phyloP scores from a whole-genome alignment of 1,284 basidiomycete genomes.

The Cryptococcus sp. region DNA sequence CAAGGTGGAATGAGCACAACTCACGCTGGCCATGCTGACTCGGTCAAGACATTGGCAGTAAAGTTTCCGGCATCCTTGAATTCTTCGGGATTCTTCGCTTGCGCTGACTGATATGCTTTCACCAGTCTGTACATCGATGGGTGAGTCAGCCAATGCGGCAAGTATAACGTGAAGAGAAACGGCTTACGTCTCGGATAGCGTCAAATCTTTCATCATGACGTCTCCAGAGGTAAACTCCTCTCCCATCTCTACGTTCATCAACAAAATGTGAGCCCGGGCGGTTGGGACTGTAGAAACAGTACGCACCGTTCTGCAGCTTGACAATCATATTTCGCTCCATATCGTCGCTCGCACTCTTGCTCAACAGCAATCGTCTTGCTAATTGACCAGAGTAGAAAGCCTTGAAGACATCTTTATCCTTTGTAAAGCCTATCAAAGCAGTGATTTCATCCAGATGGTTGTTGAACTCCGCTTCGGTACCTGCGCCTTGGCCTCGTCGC shows the following conservation, averaged over 20 bases:
- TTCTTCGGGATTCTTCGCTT: slow-evolving; percentile 46
- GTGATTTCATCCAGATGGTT: slow-evolving; percentile 73
- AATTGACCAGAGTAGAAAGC: slow-evolving; percentile 90
- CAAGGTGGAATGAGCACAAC: slow-evolving; percentile 13
- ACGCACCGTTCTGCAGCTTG: slow-evolving; percentile 80
- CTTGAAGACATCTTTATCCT: slow-evolving; percentile 88
- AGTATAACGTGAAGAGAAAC: neutral
- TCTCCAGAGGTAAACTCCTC: slow-evolving; percentile 55
- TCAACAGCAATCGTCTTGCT: slow-evolving; percentile 83
- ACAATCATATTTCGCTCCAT: slow-evolving; percentile 86
- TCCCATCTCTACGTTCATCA: slow-evolving; percentile 44
- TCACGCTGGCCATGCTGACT: slow-evolving; percentile 61
- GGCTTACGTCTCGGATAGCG: slow-evolving; percentile 50
- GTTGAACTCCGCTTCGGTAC: slow-evolving; percentile 71
- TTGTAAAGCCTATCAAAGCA: slow-evolving; percentile 79
- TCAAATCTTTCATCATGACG: slow-evolving; percentile 55
- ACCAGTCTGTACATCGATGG: slow-evolving; percentile 44
- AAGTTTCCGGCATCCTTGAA: slow-evolving; percentile 53
- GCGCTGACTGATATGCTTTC: slow-evolving; percentile 54
- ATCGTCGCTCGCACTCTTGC: slow-evolving; percentile 85
- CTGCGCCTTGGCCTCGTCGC: slow-evolving; percentile 76
- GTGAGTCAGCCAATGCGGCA: neutral
- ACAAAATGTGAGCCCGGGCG: neutral
- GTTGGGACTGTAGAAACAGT: neutral
- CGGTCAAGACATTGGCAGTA: slow-evolving; percentile 59